These are phyloP conservation scores for Pichia phayaonensis DNA, from an alignment of 805 yeast species.

Conservation along the genomic window DNA sequence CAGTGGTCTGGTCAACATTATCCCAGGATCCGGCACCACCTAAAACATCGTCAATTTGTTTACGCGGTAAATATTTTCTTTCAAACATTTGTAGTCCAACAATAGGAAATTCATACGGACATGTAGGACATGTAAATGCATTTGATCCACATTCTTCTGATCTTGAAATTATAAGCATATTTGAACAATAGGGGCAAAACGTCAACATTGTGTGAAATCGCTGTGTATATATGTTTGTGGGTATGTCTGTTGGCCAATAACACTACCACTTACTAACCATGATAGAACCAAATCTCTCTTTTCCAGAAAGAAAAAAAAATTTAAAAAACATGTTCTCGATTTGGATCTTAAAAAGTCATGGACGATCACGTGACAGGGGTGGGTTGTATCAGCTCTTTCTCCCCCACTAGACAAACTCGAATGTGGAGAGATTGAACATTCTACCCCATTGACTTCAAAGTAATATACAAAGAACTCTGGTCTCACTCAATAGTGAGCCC, in stretches of 20 bases:
- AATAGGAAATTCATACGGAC: constrained; percentile 92
- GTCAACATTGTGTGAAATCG: constrained; percentile 55
- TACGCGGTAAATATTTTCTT: constrained; percentile 73
- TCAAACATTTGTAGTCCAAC: constrained; percentile 78
- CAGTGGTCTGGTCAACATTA: constrained; percentile 90
- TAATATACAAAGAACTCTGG: no score
- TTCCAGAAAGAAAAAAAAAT: not conserved
- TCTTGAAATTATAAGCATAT: constrained; percentile 73
- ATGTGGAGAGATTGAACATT: no score
- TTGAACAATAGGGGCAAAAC: constrained; percentile 91
- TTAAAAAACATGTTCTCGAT: not conserved
- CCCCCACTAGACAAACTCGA: no score
- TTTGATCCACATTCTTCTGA: constrained; percentile 46
- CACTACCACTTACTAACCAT: no score
- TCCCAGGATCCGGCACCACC: constrained; percentile 99
- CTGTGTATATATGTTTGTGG: not conserved
- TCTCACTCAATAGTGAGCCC: no score
- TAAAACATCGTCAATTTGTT: constrained; percentile 90
- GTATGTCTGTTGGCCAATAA: not conserved
- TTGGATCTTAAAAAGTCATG: not conserved
- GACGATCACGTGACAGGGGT: constrained; percentile 4
- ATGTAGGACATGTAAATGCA: constrained; percentile 81
- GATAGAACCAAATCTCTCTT: no score
- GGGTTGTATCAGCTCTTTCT: no score
- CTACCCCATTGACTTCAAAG: no score